Percentiles rank a stretch among this genome's conserved stretches.
Evolutionary conservation across 2,329 filamentous ascomycete species (phyloP).

Genomic region (Plenodomus biglobosus): DNA sequence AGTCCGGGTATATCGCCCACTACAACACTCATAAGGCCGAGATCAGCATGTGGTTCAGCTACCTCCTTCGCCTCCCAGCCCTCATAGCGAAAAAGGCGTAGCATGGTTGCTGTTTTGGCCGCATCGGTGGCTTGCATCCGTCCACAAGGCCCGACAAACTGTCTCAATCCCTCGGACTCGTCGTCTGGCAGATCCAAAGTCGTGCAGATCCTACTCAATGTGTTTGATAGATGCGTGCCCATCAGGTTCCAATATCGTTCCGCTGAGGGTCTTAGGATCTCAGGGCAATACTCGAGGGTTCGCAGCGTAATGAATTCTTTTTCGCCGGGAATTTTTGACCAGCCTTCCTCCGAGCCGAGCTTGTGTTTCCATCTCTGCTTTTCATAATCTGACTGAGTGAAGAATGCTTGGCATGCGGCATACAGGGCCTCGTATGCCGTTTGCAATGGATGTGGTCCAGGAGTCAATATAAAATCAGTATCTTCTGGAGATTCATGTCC

Average conservation of each 20-base stretch:
- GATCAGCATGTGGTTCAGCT: constrained; percentile 42
- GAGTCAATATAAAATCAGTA: background rate
- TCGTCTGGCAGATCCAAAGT: constrained; percentile 21
- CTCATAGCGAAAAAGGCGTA: constrained; percentile 43
- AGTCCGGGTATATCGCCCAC: constrained; percentile 42
- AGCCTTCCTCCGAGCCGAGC: constrained; percentile 43
- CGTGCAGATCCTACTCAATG: constrained; percentile 27
- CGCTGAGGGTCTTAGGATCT: constrained; percentile 32
- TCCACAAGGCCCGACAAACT: constrained; percentile 32
- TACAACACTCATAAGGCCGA: constrained; percentile 39
- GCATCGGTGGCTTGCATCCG: constrained; percentile 21
- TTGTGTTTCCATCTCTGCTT: constrained; percentile 37
- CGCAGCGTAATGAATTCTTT: constrained; percentile 46
- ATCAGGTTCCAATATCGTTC: constrained; percentile 39
- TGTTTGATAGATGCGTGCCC: constrained; percentile 28
- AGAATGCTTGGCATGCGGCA: constrained; percentile 35
- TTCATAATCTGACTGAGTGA: constrained; percentile 24
- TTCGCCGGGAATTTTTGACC: constrained; percentile 39
- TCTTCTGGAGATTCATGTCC: background rate
- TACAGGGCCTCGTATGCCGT: constrained; percentile 34
- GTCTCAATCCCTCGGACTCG: constrained; percentile 18
- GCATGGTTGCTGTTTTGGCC: constrained; percentile 39
- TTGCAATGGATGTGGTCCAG: constrained; percentile 33
- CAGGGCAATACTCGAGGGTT: constrained; percentile 35
- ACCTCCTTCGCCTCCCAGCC: constrained; percentile 39